Percentiles rank a stretch among this genome's conserved stretches.
Conservation (phyloP, 352 stramenopile genomes). For the Phytopythium mirpurense region DNA sequence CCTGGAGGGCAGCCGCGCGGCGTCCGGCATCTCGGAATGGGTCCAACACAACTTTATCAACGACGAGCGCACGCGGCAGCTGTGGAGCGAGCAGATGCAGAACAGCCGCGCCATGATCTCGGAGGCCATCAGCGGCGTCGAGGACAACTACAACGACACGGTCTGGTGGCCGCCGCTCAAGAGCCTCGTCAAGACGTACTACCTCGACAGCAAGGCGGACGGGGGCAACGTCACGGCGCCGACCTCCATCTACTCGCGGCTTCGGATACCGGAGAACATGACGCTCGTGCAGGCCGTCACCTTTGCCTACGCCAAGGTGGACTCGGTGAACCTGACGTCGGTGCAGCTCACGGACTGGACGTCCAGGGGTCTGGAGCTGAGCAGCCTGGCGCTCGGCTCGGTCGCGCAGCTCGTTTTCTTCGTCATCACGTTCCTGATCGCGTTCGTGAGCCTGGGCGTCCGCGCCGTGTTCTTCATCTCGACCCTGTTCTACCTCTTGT, state of each 20-base stretch:
- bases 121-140: conserved; percentile 66
- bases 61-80: conserved; percentile 71
- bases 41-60: conserved; percentile 87
- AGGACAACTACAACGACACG: conserved; percentile 86
- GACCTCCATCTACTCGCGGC: conserved; percentile 38
- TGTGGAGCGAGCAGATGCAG: conserved; percentile 82
- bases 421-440: conserved; percentile 70
- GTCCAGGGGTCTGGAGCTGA: conserved; percentile 78
- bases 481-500: conserved; percentile 83
- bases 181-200: conserved; percentile 79
- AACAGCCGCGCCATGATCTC: conserved; percentile 81
- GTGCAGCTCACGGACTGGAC: conserved; percentile 85
- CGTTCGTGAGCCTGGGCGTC: conserved; percentile 83
- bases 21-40: conserved; percentile 67
- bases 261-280: conserved; percentile 78
- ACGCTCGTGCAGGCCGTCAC: conserved; percentile 69
- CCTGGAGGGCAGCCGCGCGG: conserved; percentile 79
- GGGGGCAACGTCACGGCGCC: conserved; percentile 49
- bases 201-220: conserved; percentile 57
- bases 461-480: conserved; percentile 87
- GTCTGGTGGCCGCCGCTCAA: conserved; percentile 88
- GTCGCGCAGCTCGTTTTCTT: conserved; percentile 78
- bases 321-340: conserved; percentile 80
- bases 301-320: conserved; percentile 78
- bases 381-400: conserved; percentile 74